These are phyloP conservation scores for Phytophthora ohioensis DNA, from an alignment of 352 stramenopile genomes.

Conservation along the genomic window DNA sequence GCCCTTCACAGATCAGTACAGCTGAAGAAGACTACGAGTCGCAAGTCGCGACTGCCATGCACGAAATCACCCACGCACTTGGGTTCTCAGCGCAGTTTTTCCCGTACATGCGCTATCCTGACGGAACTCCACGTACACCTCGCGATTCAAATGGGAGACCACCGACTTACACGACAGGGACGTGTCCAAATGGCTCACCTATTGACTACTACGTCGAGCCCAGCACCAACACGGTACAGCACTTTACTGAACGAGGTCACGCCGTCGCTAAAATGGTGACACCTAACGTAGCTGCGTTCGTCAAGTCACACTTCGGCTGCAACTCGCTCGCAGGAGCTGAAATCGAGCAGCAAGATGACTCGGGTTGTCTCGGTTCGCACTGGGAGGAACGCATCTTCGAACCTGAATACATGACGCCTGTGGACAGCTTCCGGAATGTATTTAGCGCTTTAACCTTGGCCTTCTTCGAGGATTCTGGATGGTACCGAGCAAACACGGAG, in stretches of 20 bases:
- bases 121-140: slow-evolving; percentile 72
- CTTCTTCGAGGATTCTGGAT: slow-evolving; percentile 87
- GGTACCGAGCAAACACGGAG: slow-evolving; percentile 73
- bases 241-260: slow-evolving; percentile 62
- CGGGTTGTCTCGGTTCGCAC: slow-evolving; percentile 79
- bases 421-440: slow-evolving; percentile 80
- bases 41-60: slow-evolving; percentile 76
- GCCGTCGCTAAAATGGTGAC: slow-evolving; percentile 77
- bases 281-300: slow-evolving; percentile 64
- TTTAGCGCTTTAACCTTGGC: slow-evolving; percentile 77
- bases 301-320: slow-evolving; percentile 77
- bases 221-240: slow-evolving; percentile 56
- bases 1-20: slow-evolving; percentile 68
- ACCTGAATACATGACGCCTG: slow-evolving; percentile 82
- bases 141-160: slow-evolving; percentile 58
- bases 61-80: slow-evolving; percentile 86
- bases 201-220: slow-evolving; percentile 52
- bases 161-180: slow-evolving; percentile 32
- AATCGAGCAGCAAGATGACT: slow-evolving; percentile 78
- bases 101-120: slow-evolving; percentile 71
- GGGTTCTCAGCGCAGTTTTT: slow-evolving; percentile 85
- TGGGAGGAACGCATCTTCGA: slow-evolving; percentile 90
- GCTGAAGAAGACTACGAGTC: slow-evolving; percentile 61
- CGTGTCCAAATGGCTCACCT: slow-evolving; percentile 65
- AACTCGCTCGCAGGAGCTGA: slow-evolving; percentile 64